phyloP scores from a whole-genome alignment of 2,329 filamentous ascomycete species.

The Dothidotthia symphoricarpi region DNA sequence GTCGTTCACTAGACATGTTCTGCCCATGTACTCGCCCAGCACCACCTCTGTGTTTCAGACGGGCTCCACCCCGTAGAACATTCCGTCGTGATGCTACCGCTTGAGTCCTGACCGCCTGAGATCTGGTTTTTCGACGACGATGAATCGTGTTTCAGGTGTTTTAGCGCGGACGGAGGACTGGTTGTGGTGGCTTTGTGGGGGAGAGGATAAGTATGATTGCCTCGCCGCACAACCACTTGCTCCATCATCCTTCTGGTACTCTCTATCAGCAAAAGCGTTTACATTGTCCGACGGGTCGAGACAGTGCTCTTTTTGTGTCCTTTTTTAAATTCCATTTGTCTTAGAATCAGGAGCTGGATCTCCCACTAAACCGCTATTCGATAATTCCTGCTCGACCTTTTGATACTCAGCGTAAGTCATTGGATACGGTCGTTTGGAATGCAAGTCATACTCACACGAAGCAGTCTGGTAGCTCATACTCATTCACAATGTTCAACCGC shows the following conservation, averaged over 20 bases:
- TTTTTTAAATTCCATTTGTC: slow-evolving; percentile 35
- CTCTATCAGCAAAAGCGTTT: slow-evolving; percentile 21
- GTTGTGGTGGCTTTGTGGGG: slow-evolving; percentile 33
- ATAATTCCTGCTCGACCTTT: slow-evolving; percentile 34
- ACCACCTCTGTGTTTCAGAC: slow-evolving; percentile 39
- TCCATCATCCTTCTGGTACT: slow-evolving; percentile 20
- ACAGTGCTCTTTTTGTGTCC: slow-evolving; percentile 40
- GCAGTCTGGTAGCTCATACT: slow-evolving; percentile 40
- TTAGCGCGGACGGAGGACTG: slow-evolving; percentile 38
- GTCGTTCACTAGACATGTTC: slow-evolving; percentile 26
- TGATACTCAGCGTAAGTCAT: slow-evolving; percentile 31
- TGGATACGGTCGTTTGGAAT: slow-evolving; percentile 7
- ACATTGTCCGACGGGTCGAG: slow-evolving; percentile 36
- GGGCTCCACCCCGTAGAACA: slow-evolving; percentile 26
- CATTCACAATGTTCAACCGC: slow-evolving; percentile 44
- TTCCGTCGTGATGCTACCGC: slow-evolving; percentile 33
- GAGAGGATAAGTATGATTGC: slow-evolving; percentile 40
- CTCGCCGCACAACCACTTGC: slow-evolving; percentile 35
- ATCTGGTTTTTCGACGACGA: slow-evolving; percentile 28
- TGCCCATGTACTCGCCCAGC: slow-evolving; percentile 34
- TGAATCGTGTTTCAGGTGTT: slow-evolving; percentile 43
- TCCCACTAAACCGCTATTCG: slow-evolving; percentile 41
- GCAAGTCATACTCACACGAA: slow-evolving; percentile 12
- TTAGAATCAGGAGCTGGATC: slow-evolving; percentile 48
- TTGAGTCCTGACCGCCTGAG: slow-evolving; percentile 24